Percentiles rank a stretch among this genome's conserved stretches.
phyloP scores from a whole-genome alignment of 2,329 filamentous ascomycete genomes.

The Emergomyces africanus region DNA sequence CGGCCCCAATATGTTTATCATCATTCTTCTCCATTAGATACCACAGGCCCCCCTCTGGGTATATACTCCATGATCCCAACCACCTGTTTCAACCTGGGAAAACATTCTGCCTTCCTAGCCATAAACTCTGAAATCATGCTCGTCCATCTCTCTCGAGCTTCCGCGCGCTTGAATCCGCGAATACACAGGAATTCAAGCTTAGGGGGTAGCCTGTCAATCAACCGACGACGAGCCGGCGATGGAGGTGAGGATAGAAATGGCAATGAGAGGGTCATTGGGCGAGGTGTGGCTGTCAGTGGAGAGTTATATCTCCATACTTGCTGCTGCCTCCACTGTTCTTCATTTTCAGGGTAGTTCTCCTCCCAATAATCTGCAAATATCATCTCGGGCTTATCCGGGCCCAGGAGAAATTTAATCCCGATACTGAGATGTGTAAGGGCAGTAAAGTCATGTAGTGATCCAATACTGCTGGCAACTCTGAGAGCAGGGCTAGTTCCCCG shows the following conservation, averaged over 20 bases:
- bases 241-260: not conserved
- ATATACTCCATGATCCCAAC: not conserved
- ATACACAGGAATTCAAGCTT: not conserved
- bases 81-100: not conserved
- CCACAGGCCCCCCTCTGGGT: not conserved
- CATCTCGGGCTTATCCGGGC: not conserved
- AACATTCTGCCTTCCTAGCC: not conserved
- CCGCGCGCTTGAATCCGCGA: not conserved
- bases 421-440: constrained; percentile 3
- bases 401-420: not conserved
- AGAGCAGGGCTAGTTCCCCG: not conserved
- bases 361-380: not conserved
- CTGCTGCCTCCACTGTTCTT: too few species aligned
- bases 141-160: not conserved
- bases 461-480: not conserved
- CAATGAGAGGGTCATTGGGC: too few species aligned
- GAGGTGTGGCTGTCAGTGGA: not conserved
- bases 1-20: too few species aligned
- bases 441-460: not conserved
- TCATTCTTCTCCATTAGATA: not conserved
- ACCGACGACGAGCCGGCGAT: not conserved
- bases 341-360: not conserved
- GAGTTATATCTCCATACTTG: not conserved
- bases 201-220: not conserved
- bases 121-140: not conserved